Evolutionary conservation across 2,329 filamentous ascomycete genomes (phyloP), one percentile per base, ranked within the genome.

Genomic region (Penicillium janthinellum): DNA sequence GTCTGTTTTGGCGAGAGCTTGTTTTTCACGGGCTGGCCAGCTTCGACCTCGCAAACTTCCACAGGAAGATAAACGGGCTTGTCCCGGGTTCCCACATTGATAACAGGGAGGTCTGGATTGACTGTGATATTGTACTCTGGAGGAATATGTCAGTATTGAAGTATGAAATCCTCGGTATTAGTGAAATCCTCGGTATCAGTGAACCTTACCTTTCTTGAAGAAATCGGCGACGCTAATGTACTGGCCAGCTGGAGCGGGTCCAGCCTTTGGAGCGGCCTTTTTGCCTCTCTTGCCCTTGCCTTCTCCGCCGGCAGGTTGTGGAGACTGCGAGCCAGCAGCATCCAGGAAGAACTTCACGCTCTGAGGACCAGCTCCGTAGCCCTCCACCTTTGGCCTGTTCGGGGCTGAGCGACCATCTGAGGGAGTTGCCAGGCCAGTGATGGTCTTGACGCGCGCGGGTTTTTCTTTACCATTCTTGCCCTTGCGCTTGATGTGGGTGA

Each of bases 21-120:
- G 4, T 83, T 77, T 41, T 83, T 85, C 22, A 87, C 81, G 0
- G 83, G 74, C 69, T 95, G 90, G 0, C 89, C 90, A 1, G 84
- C 81, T 8, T 86, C 70, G 2, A 95, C 82, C 4, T 78, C 73
- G 62, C 90, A 87, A 5, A 87, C 77, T 71, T 93, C 89, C 0
- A 85, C 83, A 0, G 90, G 89, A 39, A 90, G 75, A 65, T 89
- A 91, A 0, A 79, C 80, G 0, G 89, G 88, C 11, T 82, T 83
- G 0, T 78, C 74, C 0, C 70, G 67, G 11, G 75, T 85, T 2
- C 89, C 90, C 11, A 89, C 79, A 68, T 93, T 92, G 63, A 93
- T 73, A 1, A 91, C 79, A 0, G 90, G 88, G 4, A 83, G 73
- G 1, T 79, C 67, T 0, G 72, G 71, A 14, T 80, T 68, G 1